Evolutionary conservation across 2,329 filamentous ascomycete genomes (phyloP).

Genomic region (Aureobasidium vineae): DNA sequence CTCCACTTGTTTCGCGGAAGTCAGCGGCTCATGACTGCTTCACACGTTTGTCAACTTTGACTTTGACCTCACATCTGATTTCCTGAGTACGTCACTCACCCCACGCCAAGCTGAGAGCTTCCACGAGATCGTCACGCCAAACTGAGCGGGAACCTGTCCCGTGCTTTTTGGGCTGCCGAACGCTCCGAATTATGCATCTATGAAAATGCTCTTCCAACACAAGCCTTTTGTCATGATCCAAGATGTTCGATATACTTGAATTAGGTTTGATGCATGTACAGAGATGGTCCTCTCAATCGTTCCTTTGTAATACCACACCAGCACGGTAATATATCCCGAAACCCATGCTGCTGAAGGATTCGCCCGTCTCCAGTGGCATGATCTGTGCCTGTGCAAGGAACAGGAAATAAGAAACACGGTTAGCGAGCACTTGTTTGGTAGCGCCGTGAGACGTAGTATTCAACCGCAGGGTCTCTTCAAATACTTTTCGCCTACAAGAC

Average conservation of each 20-base stretch:
- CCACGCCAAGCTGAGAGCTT: not conserved
- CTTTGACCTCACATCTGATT: not conserved
- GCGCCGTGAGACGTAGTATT: not conserved
- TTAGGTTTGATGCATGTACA: not conserved
- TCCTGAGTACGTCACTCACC: constrained; percentile 8
- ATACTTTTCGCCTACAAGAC: not conserved
- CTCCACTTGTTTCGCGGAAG: constrained; percentile 1
- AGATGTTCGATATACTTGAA: not conserved
- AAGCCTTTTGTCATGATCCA: not conserved
- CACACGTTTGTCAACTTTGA: not conserved
- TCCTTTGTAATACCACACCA: not conserved
- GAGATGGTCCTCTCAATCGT: not conserved
- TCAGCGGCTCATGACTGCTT: constrained; percentile 9
- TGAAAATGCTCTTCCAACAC: not conserved
- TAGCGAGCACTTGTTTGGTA: not conserved
- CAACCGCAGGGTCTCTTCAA: not conserved
- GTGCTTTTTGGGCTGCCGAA: constrained; percentile 5
- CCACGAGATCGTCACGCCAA: not conserved
- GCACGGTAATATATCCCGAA: not conserved
- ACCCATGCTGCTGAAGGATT: not conserved
- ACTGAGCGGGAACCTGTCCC: not conserved
- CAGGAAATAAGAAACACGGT: not conserved
- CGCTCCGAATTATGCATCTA: not conserved
- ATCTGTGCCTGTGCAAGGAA: constrained; percentile 1
- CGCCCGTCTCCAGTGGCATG: constrained; percentile 7